Evolutionary conservation across 2,329 filamentous ascomycete genomes (phyloP).

Genomic region (Aureobasidium leucospermi): DNA sequence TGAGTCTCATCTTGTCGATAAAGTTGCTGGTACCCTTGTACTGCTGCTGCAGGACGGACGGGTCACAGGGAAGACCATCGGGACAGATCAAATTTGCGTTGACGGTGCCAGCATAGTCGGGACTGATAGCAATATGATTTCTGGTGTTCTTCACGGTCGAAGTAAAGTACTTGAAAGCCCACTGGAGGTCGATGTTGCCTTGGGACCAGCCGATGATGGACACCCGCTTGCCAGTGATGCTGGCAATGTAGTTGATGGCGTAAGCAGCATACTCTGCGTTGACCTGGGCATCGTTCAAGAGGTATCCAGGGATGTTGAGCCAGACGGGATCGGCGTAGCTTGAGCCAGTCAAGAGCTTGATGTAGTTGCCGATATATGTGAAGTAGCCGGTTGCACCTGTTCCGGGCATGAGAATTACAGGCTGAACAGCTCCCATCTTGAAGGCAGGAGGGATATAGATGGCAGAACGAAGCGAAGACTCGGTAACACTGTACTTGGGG

Average conservation of each 20-base stretch:
- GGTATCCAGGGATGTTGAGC: slow-evolving; percentile 46
- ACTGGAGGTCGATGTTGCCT: slow-evolving; percentile 48
- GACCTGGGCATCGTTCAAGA: slow-evolving; percentile 42
- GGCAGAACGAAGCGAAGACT: slow-evolving; percentile 41
- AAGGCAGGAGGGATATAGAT: slow-evolving; percentile 47
- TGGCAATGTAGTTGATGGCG: slow-evolving; percentile 50
- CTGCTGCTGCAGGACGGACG: slow-evolving; percentile 42
- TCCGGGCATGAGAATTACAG: slow-evolving; percentile 48
- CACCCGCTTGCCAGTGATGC: slow-evolving; percentile 34
- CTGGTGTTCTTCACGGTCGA: slow-evolving; percentile 38
- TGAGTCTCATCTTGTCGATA: slow-evolving; percentile 35
- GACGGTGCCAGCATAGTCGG: slow-evolving; percentile 47
- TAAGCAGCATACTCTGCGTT: slow-evolving; percentile 52
- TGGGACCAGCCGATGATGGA: slow-evolving; percentile 49
- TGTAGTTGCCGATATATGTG: slow-evolving; percentile 42
- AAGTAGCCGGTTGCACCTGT: slow-evolving; percentile 44
- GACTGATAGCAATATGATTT: slow-evolving; percentile 47
- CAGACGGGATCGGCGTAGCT: slow-evolving; percentile 45
- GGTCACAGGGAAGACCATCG: slow-evolving; percentile 27
- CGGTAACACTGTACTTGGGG: slow-evolving; percentile 42
- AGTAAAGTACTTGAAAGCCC: slow-evolving; percentile 53
- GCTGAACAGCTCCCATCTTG: slow-evolving; percentile 38
- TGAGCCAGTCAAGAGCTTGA: slow-evolving; percentile 39
- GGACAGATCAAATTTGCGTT: slow-evolving; percentile 30
- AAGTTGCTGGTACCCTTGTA: slow-evolving; percentile 34